A percentile compares a stretch with the other conserved stretches of the same genome.
Evolutionary conservation across 345 rosid species (phyloP).

Genomic region (Excoecaria agallocha): DNA sequence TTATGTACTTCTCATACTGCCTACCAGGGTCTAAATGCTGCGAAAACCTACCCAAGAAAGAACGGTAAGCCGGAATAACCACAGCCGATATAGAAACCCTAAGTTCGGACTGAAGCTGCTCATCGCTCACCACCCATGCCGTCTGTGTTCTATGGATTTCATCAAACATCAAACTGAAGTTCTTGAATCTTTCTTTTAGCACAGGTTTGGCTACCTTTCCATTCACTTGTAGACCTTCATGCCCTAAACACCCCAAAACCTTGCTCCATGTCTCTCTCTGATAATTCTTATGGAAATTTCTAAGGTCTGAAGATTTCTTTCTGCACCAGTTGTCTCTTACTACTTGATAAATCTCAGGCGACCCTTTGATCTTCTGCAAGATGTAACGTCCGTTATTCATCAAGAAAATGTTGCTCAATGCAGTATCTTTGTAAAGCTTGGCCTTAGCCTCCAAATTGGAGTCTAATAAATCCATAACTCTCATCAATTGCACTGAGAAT

Average conservation of each 20-base stretch:
- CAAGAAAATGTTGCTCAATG: conserved; percentile 76
- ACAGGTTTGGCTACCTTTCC: conserved; percentile 77
- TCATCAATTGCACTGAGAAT: conserved; percentile 52
- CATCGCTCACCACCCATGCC: conserved; percentile 81
- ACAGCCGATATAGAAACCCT: conserved; percentile 80
- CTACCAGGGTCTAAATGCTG: conserved; percentile 74
- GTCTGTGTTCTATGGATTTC: conserved; percentile 89
- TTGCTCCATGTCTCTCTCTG: conserved; percentile 86
- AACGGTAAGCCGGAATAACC: conserved; percentile 76
- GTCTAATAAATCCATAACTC: conserved; percentile 69
- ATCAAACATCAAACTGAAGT: conserved; percentile 75
- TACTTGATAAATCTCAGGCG: conserved; percentile 53
- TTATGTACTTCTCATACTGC: conserved; percentile 82
- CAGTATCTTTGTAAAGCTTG: conserved; percentile 61
- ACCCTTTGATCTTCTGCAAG: conserved; percentile 69
- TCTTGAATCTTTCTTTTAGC: conserved; percentile 86
- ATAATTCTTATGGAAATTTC: conserved; percentile 75
- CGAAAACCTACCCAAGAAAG: conserved; percentile 69
- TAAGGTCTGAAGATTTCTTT: conserved; percentile 61
- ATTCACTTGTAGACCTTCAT: conserved; percentile 61
- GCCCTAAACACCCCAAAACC: conserved; percentile 60
- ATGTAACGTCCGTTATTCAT: conserved; percentile 98
- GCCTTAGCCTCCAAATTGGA: conserved; percentile 59
- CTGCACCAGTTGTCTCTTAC: conserved; percentile 78
- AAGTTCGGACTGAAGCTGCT: conserved; percentile 90